Evolutionary conservation across 495 filamentous ascomycete genomes (phyloP).

Genomic region (Penicillium taxi): DNA sequence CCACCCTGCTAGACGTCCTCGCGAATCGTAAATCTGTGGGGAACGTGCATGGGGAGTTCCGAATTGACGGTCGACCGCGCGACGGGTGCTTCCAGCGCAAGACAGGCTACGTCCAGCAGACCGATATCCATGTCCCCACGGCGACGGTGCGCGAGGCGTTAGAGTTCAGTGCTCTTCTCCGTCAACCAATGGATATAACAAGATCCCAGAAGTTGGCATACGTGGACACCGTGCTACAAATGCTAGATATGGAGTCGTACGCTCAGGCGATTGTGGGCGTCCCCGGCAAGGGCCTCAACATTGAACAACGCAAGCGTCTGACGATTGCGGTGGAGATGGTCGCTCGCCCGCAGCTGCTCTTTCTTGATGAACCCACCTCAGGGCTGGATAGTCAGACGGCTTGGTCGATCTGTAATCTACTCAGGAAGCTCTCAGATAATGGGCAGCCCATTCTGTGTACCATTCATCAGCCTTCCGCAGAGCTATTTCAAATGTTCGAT

Average conservation of each 20-base stretch:
- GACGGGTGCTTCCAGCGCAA: background rate
- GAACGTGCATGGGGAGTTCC: background rate
- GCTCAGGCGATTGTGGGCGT: background rate
- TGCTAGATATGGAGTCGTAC: background rate
- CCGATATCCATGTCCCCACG: background rate
- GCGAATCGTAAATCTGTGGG: background rate
- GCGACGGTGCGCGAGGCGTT: constrained; percentile 2
- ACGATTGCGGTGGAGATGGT: constrained; percentile 86
- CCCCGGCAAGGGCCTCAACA: constrained; percentile 1
- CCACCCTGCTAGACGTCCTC: constrained; percentile 1
- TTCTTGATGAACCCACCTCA: constrained; percentile 84
- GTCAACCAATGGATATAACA: background rate
- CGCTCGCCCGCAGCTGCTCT: constrained; percentile 76
- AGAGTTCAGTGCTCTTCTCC: background rate
- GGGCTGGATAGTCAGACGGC: constrained; percentile 80
- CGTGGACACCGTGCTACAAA: background rate
- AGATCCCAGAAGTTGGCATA: background rate
- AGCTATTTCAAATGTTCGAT: constrained; percentile 89
- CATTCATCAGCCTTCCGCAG: constrained; percentile 87
- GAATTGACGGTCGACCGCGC: background rate
- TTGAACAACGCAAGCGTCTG: constrained; percentile 64
- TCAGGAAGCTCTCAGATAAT: constrained; percentile 72
- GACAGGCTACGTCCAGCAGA: constrained; percentile 1
- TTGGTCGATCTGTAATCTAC: constrained; percentile 71
- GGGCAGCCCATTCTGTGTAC: constrained; percentile 87